Base-by-base conservation (phyloP, 805 yeast genomes). In the Blastobotrys mokoenaii region DNA sequence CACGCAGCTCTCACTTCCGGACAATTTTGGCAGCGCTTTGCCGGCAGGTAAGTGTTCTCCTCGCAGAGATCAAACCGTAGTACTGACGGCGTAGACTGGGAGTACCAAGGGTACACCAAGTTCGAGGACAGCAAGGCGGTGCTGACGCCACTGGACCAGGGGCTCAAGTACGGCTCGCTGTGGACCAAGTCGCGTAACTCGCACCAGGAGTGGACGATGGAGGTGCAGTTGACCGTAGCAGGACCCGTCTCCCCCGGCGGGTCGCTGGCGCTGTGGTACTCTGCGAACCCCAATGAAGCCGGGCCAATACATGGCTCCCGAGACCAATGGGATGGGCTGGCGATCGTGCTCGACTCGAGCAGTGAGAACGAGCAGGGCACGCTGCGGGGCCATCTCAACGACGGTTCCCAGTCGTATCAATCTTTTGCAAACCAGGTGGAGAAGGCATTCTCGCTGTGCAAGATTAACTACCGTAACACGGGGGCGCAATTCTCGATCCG, bases 251-350 rank as follows among this genome's bases (percentile, higher is more conserved):
- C 54, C 3, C 54, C 56, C 10, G 67, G 65, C 18, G 66, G 66
- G 7, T 70, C 70, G 1, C 45, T 67, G 40, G 65, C 64, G 2
- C 37, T 67, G 18, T 68, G 70, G 68, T 63, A 59, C 46, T 55
- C 67, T 14, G 50, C 52, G 5, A 45, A 52, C 18, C 54, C 55
- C 5, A 50, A 48, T 36, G 48, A 49, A 14, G 40, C 39, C 1
- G 71, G 71, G 3, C 60, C 66, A 2, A 58, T 64, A 6, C 64
- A 62, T 48, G 71, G 71, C 17, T 56, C 62, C 8, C 45, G 54
- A 20, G 69, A 66, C 34, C 35, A 42, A 10, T 67, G 69, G 69
- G 69, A 67, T 46, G 72, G 72, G 2, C 51, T 67, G 36, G 71
- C 65, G 4, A 44, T 67, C n/a, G 54, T 64, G 47, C 49, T 67